These are phyloP conservation scores for Fistulina hepatica DNA, from an alignment of 1,284 basidiomycete species.

Conservation along the genomic window DNA sequence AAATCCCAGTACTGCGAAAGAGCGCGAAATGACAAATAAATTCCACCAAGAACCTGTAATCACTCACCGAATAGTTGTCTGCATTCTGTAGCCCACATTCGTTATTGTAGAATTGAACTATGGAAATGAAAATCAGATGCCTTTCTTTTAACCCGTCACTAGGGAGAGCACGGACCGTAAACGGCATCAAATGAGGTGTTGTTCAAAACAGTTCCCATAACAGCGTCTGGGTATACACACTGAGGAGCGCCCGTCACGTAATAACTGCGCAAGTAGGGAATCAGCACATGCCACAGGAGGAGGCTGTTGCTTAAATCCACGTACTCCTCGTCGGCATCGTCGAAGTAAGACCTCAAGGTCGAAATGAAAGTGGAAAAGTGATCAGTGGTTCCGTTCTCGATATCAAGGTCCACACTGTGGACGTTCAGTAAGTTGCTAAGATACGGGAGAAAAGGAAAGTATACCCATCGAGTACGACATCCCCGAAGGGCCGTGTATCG, in stretches of 20 bases:
- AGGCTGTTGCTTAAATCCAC: constrained; percentile 11
- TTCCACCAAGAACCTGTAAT: not conserved
- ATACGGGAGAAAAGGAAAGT: constrained; percentile 10
- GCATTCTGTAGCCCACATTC: constrained; percentile 11
- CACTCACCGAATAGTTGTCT: constrained; percentile 8
- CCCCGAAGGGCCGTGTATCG: constrained; percentile 47
- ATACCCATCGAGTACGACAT: constrained; percentile 55
- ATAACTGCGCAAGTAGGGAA: constrained; percentile 29
- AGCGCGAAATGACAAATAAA: constrained; percentile 14
- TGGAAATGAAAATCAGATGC: not conserved
- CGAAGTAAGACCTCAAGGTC: constrained; percentile 35
- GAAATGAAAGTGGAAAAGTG: constrained; percentile 47
- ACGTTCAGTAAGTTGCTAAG: not conserved
- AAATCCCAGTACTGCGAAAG: constrained; percentile 30
- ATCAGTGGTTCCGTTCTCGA: constrained; percentile 45
- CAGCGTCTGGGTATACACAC: constrained; percentile 54
- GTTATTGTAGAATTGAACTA: constrained; percentile 29
- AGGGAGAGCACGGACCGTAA: constrained; percentile 35
- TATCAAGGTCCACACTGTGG: constrained; percentile 49
- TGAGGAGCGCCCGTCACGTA: constrained; percentile 59
- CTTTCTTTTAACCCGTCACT: not conserved
- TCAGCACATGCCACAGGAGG: not conserved
- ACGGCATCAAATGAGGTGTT: constrained; percentile 49
- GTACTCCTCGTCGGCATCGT: constrained; percentile 40
- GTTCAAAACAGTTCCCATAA: constrained; percentile 42